Conservation (phyloP, 2,329 filamentous ascomycete genomes). For the Macroventuria anomochaeta region DNA sequence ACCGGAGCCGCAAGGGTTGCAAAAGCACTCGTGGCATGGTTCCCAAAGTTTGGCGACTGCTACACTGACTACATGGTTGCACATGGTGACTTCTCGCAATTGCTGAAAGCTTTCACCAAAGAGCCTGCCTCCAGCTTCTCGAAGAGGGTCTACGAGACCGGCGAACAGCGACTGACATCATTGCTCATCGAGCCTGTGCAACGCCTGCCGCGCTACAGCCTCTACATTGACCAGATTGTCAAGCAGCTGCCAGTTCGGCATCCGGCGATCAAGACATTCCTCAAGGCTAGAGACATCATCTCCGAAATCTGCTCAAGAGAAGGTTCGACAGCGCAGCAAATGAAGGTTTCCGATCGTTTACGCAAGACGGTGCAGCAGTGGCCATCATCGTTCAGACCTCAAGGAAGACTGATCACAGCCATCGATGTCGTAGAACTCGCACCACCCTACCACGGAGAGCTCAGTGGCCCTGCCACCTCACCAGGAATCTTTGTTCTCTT, state of each 20-base stretch:
- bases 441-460: conserved; percentile 69
- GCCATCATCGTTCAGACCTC: conserved; percentile 73
- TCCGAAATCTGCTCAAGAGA: conserved; percentile 97
- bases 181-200: conserved; percentile 96
- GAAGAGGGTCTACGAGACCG: conserved; percentile 78
- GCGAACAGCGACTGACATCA: conserved; percentile 89
- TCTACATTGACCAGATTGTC: conserved; percentile 95
- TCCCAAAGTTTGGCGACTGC: conserved; percentile 87
- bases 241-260: conserved; percentile 84
- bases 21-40: conserved; percentile 85
- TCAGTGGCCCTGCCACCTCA: conserved; percentile 53
- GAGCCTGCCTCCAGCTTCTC: conserved; percentile 83
- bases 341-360: conserved; percentile 74
- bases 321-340: conserved; percentile 70
- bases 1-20: conserved; percentile 81
- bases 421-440: conserved; percentile 79
- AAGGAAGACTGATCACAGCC: conserved; percentile 80
- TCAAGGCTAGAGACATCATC: conserved; percentile 90
- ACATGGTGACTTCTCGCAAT: conserved; percentile 83
- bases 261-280: conserved; percentile 79
- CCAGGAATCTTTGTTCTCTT: conserved; percentile 82
- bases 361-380: conserved; percentile 79
- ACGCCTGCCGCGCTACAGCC: conserved; percentile 88
- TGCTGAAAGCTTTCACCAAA: conserved; percentile 78
- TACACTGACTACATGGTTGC: conserved; percentile 93